Evolutionary conservation across 2,329 filamentous ascomycete species (phyloP).

Genomic region (Hypoxylon sp.): DNA sequence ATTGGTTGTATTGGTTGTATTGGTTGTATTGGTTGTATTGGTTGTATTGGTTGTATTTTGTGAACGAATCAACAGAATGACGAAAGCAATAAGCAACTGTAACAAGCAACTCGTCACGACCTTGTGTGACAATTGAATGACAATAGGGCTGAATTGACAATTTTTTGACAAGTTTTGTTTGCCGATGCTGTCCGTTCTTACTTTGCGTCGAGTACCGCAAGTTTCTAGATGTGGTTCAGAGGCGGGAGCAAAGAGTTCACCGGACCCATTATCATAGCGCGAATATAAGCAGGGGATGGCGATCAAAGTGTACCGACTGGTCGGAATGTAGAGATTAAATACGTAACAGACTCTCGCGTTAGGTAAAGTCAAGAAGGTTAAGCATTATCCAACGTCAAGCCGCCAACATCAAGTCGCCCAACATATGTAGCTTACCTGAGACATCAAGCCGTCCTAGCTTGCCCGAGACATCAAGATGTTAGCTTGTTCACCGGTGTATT

Average conservation of each 20-base stretch:
- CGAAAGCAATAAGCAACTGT: not conserved
- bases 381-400: too few species aligned
- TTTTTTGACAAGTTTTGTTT: not conserved
- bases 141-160: conserved; percentile 29
- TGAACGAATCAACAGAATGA: conserved; percentile 6
- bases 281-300: not conserved
- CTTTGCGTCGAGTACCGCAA: not conserved
- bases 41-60: conserved; percentile 1
- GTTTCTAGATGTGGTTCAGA: not conserved
- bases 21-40: not conserved
- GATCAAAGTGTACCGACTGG: not conserved
- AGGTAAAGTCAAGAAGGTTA: too few species aligned
- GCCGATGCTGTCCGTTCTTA: not conserved
- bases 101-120: not conserved
- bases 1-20: too few species aligned
- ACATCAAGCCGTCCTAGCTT: not conserved
- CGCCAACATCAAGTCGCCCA: too few species aligned
- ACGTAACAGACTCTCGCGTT: not conserved
- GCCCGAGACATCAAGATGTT: not conserved
- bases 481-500: not conserved
- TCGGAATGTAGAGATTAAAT: not conserved
- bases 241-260: not conserved
- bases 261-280: too few species aligned
- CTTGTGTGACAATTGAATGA: not conserved
- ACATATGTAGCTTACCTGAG: not conserved